phyloP scores from a whole-genome alignment of 2,329 filamentous ascomycete genomes.

The Aureobasidium lini region DNA sequence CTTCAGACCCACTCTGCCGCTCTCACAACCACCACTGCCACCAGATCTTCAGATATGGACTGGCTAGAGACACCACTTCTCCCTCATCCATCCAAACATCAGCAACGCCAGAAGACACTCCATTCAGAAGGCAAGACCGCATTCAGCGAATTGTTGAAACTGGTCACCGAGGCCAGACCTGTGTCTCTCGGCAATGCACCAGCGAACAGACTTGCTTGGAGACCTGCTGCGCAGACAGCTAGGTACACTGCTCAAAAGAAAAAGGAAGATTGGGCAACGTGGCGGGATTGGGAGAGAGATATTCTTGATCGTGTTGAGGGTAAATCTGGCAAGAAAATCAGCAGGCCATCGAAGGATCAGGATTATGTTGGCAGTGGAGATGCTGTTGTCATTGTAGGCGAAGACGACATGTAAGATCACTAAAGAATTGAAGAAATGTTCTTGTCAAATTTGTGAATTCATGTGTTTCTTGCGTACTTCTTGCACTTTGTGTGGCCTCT shows the following conservation, averaged over 20 bases:
- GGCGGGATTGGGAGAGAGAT: conserved; percentile 29
- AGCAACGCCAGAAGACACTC: conserved; percentile 41
- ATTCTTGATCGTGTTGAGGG: conserved; percentile 14
- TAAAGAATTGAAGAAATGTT: too few relatives aligned
- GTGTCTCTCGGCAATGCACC: conserved; percentile 54
- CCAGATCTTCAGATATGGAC: conserved; percentile 34
- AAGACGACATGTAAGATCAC: background rate
- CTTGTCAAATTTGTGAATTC: too few relatives aligned
- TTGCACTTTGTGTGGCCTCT: too few relatives aligned
- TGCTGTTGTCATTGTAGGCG: background rate
- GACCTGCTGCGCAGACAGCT: conserved; percentile 55
- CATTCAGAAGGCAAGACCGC: conserved; percentile 56
- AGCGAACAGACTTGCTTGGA: conserved; percentile 57
- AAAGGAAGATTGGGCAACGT: conserved; percentile 55
- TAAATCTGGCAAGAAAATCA: background rate
- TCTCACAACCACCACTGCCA: conserved; percentile 16
- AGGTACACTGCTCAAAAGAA: conserved; percentile 60
- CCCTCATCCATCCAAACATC: conserved; percentile 33
- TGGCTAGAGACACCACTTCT: conserved; percentile 59
- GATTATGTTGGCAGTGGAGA: too few relatives aligned
- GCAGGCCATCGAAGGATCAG: background rate
- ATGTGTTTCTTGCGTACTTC: too few relatives aligned
- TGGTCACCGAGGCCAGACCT: conserved; percentile 49
- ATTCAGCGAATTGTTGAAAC: conserved; percentile 56
- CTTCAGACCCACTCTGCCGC: conserved; percentile 56